Percentiles rank a stretch among this genome's conserved stretches.
Evolutionary conservation across 768 basidiomycete species (phyloP).

Genomic region (Rhizopogon vinicolor): DNA sequence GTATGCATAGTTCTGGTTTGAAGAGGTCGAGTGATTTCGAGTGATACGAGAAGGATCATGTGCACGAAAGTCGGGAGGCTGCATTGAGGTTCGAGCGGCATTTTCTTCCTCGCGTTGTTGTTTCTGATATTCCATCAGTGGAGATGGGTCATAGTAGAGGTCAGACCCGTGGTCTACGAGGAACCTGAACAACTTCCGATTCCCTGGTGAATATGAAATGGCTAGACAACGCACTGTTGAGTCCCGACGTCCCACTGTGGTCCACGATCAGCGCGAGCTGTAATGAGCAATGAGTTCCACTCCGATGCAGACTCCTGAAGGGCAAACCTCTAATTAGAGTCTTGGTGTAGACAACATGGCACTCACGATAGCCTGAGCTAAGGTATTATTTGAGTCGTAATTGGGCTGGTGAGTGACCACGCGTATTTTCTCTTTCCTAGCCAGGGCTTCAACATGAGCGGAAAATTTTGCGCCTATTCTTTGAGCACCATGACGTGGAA

Average conservation of each 20-base stretch:
- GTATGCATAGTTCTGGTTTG: slow-evolving; percentile 25
- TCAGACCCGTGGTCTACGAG: slow-evolving; percentile 70
- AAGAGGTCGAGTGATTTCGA: slow-evolving; percentile 25
- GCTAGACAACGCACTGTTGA: slow-evolving; percentile 57
- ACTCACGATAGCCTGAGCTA: slow-evolving; percentile 67
- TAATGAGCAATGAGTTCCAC: slow-evolving; percentile 79
- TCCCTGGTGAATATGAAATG: background rate
- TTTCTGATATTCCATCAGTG: slow-evolving; percentile 49
- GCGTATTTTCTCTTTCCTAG: slow-evolving; percentile 50
- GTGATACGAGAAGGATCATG: slow-evolving; percentile 29
- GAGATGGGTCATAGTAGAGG: slow-evolving; percentile 69
- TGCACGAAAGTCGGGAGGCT: slow-evolving; percentile 26
- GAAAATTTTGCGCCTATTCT: slow-evolving; percentile 61
- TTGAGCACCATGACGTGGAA: slow-evolving; percentile 74
- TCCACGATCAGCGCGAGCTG: slow-evolving; percentile 75
- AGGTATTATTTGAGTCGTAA: slow-evolving; percentile 38
- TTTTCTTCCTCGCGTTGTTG: slow-evolving; percentile 28
- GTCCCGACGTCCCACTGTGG: slow-evolving; percentile 89
- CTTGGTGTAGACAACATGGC: background rate
- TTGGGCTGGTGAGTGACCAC: slow-evolving; percentile 50
- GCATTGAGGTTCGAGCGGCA: slow-evolving; percentile 22
- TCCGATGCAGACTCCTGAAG: slow-evolving; percentile 71
- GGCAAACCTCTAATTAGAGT: background rate
- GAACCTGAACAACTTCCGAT: slow-evolving; percentile 43
- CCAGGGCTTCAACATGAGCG: slow-evolving; percentile 52